These are phyloP conservation scores for Gracilariopsis chorda DNA, from an alignment of 23 red algal species.

Conservation along the genomic window DNA sequence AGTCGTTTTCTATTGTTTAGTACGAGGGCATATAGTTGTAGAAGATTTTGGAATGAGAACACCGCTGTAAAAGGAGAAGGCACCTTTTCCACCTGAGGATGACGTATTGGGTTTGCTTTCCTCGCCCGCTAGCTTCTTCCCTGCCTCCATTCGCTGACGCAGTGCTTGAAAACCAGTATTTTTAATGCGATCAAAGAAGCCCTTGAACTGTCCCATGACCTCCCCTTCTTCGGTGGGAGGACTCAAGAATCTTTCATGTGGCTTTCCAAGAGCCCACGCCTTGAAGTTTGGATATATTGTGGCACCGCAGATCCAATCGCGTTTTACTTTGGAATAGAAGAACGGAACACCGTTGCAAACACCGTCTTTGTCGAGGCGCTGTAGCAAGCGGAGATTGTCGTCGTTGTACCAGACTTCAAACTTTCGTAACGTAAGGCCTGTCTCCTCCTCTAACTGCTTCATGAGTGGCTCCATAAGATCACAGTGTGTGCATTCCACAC, in stretches of 20 bases:
- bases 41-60: constrained; percentile 42
- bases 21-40: constrained; percentile 25
- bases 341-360: constrained; percentile 96
- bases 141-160: constrained; percentile 55
- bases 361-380: constrained; percentile 81
- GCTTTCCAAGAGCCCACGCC: constrained; percentile 83
- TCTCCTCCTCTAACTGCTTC: constrained; percentile 85
- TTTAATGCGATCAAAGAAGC: constrained; percentile 57
- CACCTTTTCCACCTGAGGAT: neutral
- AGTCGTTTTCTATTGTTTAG: neutral
- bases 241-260: constrained; percentile 84
- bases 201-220: constrained; percentile 68
- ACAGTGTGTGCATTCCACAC: constrained; percentile 97
- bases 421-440: constrained; percentile 74
- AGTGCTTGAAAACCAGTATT: constrained; percentile 42
- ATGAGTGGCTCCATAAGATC: constrained; percentile 97
- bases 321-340: constrained; percentile 95
- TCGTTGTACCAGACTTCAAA: constrained; percentile 99
- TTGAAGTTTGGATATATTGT: constrained; percentile 96
- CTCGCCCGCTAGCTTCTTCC: constrained; percentile 60
- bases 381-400: constrained; percentile 90
- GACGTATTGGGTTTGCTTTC: neutral
- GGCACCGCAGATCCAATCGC: constrained; percentile 95
- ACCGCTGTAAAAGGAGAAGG: constrained; percentile 44
- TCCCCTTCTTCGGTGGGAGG: constrained; percentile 82